Evolutionary conservation across 2,329 filamentous ascomycete species (phyloP).

Genomic region (Setomelanomma holmii): DNA sequence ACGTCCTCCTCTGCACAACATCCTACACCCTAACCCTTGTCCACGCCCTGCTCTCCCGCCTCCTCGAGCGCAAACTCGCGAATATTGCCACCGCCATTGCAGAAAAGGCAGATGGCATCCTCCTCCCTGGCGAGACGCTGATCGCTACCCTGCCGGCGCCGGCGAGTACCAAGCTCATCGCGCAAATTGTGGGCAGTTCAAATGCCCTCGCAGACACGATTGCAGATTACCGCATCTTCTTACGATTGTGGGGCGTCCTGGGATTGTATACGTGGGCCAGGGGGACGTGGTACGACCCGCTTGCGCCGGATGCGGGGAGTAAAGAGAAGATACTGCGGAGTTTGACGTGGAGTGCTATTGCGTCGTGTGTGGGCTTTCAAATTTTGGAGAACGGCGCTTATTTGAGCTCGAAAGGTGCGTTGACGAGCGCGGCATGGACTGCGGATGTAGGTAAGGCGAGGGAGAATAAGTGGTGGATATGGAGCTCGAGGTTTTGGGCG

Average conservation of each 20-base stretch:
- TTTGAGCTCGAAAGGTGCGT: conserved; percentile 74
- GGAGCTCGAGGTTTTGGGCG: conserved; percentile 83
- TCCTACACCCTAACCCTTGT: conserved; percentile 54
- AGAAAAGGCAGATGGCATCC: conserved; percentile 45
- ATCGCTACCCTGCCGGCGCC: conserved; percentile 48
- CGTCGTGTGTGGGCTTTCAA: conserved; percentile 74
- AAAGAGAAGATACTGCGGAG: conserved; percentile 36
- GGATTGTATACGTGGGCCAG: conserved; percentile 74
- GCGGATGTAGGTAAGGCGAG: conserved; percentile 55
- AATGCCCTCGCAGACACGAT: conserved; percentile 68
- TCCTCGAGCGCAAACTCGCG: conserved; percentile 46
- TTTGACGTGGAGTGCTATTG: conserved; percentile 73
- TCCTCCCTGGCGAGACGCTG: conserved; percentile 53
- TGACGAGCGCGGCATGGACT: conserved; percentile 58
- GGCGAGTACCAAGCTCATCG: conserved; percentile 39
- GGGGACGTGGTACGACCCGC: conserved; percentile 40
- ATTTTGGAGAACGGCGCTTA: conserved; percentile 83
- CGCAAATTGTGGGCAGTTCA: conserved; percentile 38
- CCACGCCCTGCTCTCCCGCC: conserved; percentile 47
- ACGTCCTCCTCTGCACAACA: conserved; percentile 52
- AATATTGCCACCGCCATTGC: conserved; percentile 46
- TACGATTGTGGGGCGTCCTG: conserved; percentile 78
- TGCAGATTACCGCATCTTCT: conserved; percentile 74
- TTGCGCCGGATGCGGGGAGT: conserved; percentile 27
- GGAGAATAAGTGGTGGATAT: conserved; percentile 68